Evolutionary conservation across 139 green algal species (phyloP), one percentile per base, ranked within the genome.

Genomic region (Asterochloris erici): DNA sequence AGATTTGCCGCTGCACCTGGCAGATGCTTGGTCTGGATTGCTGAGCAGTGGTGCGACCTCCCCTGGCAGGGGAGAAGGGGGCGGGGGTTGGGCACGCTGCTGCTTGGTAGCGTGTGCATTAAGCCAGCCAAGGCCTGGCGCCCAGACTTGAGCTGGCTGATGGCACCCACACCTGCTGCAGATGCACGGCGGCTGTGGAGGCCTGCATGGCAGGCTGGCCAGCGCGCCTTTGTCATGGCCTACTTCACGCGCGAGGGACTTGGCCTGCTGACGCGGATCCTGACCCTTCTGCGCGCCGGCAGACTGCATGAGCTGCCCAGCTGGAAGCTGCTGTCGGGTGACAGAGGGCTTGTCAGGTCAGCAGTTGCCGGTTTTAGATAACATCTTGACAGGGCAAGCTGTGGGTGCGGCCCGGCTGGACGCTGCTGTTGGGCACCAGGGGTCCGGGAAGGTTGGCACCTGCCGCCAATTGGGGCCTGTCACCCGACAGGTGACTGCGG

Each of bases 241-340:
- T 84, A 84, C 71, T 69, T 47, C 19, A 66, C 79, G 9, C 80
- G 80, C 0, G 80, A 69, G 68, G 80, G 80, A 2, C 60, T 84
- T 9, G 73, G 80, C 23, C 64, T 77, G 28, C 64, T 77, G 68
- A 79, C 80, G 29, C 66, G 79, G 26, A 54, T 29, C 11, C 79
- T 83, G 17, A 26, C 68, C 12, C 68, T 83, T 0, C 19, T 23
- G 28, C 73, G 21, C 21, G 66, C 68, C 62, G 47, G 79, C 19
- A 24, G 78, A 68, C 77, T n/a, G 17, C 54, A 77, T 11, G 68
- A 73, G 21, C n/a, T 83, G 79, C 23, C 29, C 24, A 21, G 79
- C 68, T 84, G 80, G 80, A 73, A 70, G 47, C 68, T 85, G 10
- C 26, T 85, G 21, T 85, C 81, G 24, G 81, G 81, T 17, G 28